phyloP scores from a whole-genome alignment of 257 asterid genomes.

The Ophiorrhiza pumila region DNA sequence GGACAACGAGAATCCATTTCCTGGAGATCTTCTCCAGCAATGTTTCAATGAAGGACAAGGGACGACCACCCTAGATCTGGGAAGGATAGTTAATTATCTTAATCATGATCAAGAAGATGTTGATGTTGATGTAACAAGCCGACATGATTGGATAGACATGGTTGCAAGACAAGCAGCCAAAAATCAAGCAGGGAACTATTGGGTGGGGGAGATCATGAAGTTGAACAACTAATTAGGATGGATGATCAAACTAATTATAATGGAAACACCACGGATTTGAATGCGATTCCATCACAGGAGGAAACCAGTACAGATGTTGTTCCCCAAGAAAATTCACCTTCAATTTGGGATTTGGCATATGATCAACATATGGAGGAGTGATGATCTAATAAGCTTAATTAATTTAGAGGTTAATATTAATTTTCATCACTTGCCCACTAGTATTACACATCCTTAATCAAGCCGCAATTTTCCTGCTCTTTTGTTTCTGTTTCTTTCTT shows the following conservation, averaged over 20 bases:
- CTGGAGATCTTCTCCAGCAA: background rate
- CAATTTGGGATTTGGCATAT: slow-evolving; percentile 54
- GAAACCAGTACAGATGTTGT: too few relatives aligned
- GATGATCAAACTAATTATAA: too few relatives aligned
- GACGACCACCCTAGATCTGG: background rate
- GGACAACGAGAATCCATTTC: background rate
- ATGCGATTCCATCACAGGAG: slow-evolving; percentile 21
- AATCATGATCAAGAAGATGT: too few relatives aligned
- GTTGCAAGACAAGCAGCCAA: background rate
- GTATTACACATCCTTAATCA: too few relatives aligned
- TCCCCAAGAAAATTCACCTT: slow-evolving; percentile 27
- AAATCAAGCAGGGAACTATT: slow-evolving; percentile 17
- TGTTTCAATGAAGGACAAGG: background rate
- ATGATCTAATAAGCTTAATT: too few relatives aligned
- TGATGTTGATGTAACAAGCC: slow-evolving; percentile 5
- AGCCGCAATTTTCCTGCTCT: too few relatives aligned
- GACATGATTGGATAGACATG: slow-evolving; percentile 27
- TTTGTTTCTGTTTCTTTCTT: background rate
- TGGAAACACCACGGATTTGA: slow-evolving; percentile 20
- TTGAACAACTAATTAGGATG: slow-evolving; percentile 21
- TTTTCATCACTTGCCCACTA: too few relatives aligned
- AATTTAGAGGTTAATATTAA: too few relatives aligned
- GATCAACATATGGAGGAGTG: slow-evolving; percentile 13
- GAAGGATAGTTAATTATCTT: slow-evolving; percentile 2
- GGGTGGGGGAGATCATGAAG: slow-evolving; percentile 38